Percentiles rank a stretch among this genome's conserved stretches.
Conservation (phyloP, 2,329 filamentous ascomycete genomes). For the Cadophora malorum region DNA sequence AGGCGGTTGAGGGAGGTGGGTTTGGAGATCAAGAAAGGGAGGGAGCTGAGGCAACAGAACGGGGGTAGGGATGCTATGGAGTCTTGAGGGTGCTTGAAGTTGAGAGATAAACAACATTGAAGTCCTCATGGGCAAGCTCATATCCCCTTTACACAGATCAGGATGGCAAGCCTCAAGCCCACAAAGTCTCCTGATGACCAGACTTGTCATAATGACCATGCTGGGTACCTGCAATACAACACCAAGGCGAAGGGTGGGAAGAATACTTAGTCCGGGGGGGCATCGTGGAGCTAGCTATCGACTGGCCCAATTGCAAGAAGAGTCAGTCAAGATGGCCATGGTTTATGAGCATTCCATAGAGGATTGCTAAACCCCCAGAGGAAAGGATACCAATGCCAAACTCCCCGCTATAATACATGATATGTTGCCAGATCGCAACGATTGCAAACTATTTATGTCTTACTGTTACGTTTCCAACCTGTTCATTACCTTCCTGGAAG, state of each 20-base stretch:
- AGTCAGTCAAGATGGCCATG: background rate
- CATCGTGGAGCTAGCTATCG: background rate
- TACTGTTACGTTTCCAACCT: too few relatives aligned
- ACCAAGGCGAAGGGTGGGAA: background rate
- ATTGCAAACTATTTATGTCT: background rate
- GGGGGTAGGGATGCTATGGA: constrained; percentile 52
- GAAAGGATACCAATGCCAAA: constrained; percentile 6
- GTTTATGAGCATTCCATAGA: background rate
- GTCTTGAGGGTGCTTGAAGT: constrained; percentile 37
- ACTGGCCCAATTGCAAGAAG: too few relatives aligned
- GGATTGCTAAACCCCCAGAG: background rate
- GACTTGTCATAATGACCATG: too few relatives aligned
- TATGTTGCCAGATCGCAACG: background rate
- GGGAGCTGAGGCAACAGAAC: constrained; percentile 43
- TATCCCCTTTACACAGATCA: background rate
- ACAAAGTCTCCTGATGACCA: too few relatives aligned
- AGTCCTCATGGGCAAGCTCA: background rate
- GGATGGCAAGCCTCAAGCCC: too few relatives aligned
- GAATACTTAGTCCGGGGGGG: too few relatives aligned
- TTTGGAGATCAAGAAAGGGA: constrained; percentile 48
- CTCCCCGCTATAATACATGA: constrained; percentile 20
- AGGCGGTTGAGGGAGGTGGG: constrained; percentile 60
- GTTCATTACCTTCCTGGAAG: constrained; percentile 24
- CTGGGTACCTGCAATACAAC: background rate
- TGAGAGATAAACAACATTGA: too few relatives aligned